Evolutionary conservation across 305 asterid genomes (phyloP).

Genomic region (Ajuga reptans): DNA sequence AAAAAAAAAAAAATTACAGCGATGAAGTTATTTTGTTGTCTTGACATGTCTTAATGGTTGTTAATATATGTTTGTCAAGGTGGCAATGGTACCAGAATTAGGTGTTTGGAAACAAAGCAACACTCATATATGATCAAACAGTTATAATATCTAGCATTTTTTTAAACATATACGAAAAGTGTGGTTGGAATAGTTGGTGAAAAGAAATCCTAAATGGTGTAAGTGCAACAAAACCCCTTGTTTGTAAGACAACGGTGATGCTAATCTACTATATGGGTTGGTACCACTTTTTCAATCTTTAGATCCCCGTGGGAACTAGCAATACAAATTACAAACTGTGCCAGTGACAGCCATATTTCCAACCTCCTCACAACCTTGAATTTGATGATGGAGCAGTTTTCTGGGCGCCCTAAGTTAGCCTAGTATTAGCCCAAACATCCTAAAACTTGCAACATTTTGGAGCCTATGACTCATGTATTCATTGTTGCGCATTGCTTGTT

Average conservation of each 20-base stretch:
- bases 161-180: not conserved
- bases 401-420: not conserved
- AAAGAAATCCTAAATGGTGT: not conserved
- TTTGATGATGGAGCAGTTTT: not conserved
- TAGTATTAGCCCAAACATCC: not conserved
- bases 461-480: no score
- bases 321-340: not conserved
- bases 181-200: not conserved
- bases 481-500: not conserved
- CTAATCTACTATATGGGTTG: not conserved
- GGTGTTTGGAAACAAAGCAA: not conserved
- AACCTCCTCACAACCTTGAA: not conserved
- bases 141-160: not conserved
- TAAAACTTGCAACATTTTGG: not conserved
- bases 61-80: not conserved
- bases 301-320: not conserved
- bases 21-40: not conserved
- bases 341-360: not conserved
- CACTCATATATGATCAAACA: not conserved
- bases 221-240: not conserved
- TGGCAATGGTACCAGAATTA: not conserved
- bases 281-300: not conserved
- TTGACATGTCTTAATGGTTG: not conserved
- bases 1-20: not conserved
- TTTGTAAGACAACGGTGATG: not conserved